phyloP scores from a whole-genome alignment of 2,329 filamentous ascomycete genomes.

The Colletotrichum nymphaeae region DNA sequence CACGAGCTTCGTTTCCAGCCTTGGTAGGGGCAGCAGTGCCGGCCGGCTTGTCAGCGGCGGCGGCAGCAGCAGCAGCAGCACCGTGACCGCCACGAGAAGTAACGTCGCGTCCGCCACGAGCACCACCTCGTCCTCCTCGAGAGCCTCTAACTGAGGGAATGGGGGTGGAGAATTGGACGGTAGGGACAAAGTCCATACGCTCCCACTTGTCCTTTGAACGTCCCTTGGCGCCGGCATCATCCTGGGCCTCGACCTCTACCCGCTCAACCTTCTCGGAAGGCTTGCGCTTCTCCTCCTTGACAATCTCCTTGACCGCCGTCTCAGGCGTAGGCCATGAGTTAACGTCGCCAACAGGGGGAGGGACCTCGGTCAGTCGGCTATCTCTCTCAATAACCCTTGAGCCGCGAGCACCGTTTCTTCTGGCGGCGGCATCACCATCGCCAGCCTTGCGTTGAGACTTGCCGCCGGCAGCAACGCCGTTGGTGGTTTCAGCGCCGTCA shows the following conservation, averaged over 20 bases:
- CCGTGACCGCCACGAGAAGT: conserved; percentile 44
- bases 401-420: conserved; percentile 57
- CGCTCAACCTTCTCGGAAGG: conserved; percentile 66
- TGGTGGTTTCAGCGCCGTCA: conserved; percentile 38
- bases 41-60: conserved; percentile 50
- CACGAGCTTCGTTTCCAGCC: conserved; percentile 45
- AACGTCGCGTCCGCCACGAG: conserved; percentile 54
- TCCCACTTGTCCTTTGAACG: conserved; percentile 88
- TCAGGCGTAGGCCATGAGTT: conserved; percentile 93
- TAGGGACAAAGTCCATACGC: conserved; percentile 83
- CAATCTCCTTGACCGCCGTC: conserved; percentile 73
- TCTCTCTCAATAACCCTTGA: conserved; percentile 56
- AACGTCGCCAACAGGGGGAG: conserved; percentile 80
- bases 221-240: conserved; percentile 60
- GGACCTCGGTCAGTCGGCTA: conserved; percentile 41
- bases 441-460: conserved; percentile 56
- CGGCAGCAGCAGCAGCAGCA: conserved; percentile 39
- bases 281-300: conserved; percentile 79
- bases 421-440: conserved; percentile 55
- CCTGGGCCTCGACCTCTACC: conserved; percentile 73
- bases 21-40: conserved; percentile 44
- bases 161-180: conserved; percentile 87
- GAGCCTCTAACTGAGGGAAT: conserved; percentile 66
- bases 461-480: conserved; percentile 48
- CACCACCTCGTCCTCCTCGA: conserved; percentile 61